These are phyloP conservation scores for Thalassiosira profunda DNA, from an alignment of 108 stramenopile genomes.

Conservation along the genomic window DNA sequence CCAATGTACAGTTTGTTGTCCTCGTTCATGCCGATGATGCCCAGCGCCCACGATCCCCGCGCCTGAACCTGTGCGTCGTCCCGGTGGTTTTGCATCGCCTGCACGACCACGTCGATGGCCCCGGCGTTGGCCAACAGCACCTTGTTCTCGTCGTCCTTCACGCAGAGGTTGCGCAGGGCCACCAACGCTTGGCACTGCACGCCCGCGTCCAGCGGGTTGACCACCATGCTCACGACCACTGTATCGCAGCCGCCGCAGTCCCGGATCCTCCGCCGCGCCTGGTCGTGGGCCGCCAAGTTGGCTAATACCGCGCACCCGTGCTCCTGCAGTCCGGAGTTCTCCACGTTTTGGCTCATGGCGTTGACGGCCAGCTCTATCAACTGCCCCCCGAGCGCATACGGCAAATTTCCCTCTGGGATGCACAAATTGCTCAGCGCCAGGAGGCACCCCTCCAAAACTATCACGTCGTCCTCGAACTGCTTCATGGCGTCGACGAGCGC, in stretches of 20 bases:
- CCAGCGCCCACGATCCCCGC: slow-evolving; percentile 67
- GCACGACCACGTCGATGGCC: slow-evolving; percentile 68
- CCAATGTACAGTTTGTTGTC: slow-evolving; percentile 68
- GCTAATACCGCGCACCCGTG: slow-evolving; percentile 66
- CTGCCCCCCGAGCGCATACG: slow-evolving; percentile 25
- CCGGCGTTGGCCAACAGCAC: slow-evolving; percentile 61
- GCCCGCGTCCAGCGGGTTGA: slow-evolving; percentile 62
- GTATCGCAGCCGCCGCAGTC: slow-evolving; percentile 62
- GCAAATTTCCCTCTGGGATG: slow-evolving; percentile 40
- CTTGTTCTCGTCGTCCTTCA: slow-evolving; percentile 71
- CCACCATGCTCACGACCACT: slow-evolving; percentile 73
- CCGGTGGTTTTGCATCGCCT: slow-evolving; percentile 74
- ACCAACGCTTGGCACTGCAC: slow-evolving; percentile 61
- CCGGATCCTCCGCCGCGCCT: slow-evolving; percentile 46
- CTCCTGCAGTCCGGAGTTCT: slow-evolving; percentile 52
- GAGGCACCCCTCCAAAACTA: slow-evolving; percentile 66
- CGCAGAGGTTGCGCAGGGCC: slow-evolving; percentile 67
- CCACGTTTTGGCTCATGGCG: slow-evolving; percentile 66
- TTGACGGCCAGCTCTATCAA: slow-evolving; percentile 46
- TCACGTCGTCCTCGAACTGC: slow-evolving; percentile 42
- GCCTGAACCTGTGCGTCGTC: slow-evolving; percentile 61
- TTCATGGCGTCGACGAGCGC: slow-evolving; percentile 55
- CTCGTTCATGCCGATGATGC: slow-evolving; percentile 56
- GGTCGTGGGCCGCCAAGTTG: slow-evolving; percentile 62
- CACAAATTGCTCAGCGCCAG: slow-evolving; percentile 71